A percentile compares a stretch with the other conserved stretches of the same genome.
These are phyloP conservation scores for Exophiala lecanii-corni DNA, from an alignment of 2,329 filamentous ascomycete genomes.

Conservation along the genomic window DNA sequence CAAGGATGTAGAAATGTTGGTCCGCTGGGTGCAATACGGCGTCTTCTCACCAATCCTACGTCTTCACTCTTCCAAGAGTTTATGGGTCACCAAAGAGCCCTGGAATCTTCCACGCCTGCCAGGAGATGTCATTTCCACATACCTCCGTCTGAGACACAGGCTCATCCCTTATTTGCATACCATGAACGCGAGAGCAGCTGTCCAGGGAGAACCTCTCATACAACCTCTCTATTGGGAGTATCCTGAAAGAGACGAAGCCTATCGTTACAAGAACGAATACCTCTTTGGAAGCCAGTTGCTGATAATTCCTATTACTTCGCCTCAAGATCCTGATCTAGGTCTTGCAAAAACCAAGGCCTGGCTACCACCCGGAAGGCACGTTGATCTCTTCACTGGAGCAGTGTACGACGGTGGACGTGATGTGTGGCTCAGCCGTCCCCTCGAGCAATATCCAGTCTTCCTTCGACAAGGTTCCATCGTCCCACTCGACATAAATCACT, in stretches of 20 bases:
- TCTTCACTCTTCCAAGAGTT: constrained; percentile 55
- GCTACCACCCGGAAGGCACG: constrained; percentile 52
- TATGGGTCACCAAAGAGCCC: constrained; percentile 59
- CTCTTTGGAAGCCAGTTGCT: constrained; percentile 55
- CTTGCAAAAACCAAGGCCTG: constrained; percentile 50
- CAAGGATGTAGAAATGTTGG: constrained; percentile 55
- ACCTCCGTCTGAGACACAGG: constrained; percentile 52
- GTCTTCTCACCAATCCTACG: constrained; percentile 59
- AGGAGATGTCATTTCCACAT: constrained; percentile 44
- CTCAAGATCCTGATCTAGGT: constrained; percentile 44
- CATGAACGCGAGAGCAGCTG: constrained; percentile 48
- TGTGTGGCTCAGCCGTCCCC: constrained; percentile 47
- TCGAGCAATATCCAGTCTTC: constrained; percentile 52
- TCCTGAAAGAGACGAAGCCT: constrained; percentile 50
- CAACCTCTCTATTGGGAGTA: constrained; percentile 62
- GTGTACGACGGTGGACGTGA: constrained; percentile 55
- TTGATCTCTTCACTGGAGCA: constrained; percentile 56
- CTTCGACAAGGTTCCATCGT: constrained; percentile 55
- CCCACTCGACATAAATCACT: constrained; percentile 43
- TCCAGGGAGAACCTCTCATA: constrained; percentile 49
- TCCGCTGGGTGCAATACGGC: constrained; percentile 61
- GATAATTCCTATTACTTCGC: constrained; percentile 53
- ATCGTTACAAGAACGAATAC: constrained; percentile 54
- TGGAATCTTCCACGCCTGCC: constrained; percentile 52
- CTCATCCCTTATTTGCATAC: constrained; percentile 59